Conservation (phyloP, 1,284 basidiomycete genomes). For the Leccinum griseonigrum region DNA sequence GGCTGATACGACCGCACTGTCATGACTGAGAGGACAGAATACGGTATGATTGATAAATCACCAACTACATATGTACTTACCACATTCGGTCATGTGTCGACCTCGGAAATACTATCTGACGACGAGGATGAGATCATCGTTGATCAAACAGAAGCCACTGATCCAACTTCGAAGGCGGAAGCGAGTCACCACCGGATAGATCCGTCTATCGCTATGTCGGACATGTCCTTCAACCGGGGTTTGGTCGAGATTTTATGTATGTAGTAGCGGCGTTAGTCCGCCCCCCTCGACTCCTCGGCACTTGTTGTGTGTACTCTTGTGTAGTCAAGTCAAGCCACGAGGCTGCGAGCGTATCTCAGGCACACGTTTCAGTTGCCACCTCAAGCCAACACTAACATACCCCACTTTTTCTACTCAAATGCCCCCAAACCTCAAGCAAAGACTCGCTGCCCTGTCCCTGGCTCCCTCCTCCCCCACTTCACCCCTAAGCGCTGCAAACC, state of each 20-base stretch:
- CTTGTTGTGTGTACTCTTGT: neutral
- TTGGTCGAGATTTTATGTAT: too few relatives aligned
- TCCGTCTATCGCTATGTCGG: neutral
- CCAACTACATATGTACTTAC: neutral
- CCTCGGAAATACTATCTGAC: neutral
- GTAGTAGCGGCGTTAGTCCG: too few relatives aligned
- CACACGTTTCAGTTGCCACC: conserved; percentile 8
- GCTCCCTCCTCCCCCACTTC: conserved; percentile 45
- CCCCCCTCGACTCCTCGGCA: too few relatives aligned
- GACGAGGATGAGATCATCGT: neutral
- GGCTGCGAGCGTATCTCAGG: conserved; percentile 1
- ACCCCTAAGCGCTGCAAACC: conserved; percentile 32
- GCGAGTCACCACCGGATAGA: neutral
- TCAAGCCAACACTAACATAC: neutral
- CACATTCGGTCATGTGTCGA: neutral
- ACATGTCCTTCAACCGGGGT: neutral
- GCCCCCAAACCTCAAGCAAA: conserved; percentile 52
- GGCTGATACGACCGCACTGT: neutral
- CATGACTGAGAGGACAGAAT: neutral
- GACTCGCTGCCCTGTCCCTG: conserved; percentile 54
- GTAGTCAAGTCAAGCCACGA: conserved; percentile 2
- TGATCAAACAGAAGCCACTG: neutral
- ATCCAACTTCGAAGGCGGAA: neutral
- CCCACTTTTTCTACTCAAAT: conserved; percentile 11
- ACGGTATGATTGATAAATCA: neutral